These are phyloP conservation scores for Magnusiomyces suaveolens DNA, from an alignment of 1,139 yeast species.

Conservation along the genomic window DNA sequence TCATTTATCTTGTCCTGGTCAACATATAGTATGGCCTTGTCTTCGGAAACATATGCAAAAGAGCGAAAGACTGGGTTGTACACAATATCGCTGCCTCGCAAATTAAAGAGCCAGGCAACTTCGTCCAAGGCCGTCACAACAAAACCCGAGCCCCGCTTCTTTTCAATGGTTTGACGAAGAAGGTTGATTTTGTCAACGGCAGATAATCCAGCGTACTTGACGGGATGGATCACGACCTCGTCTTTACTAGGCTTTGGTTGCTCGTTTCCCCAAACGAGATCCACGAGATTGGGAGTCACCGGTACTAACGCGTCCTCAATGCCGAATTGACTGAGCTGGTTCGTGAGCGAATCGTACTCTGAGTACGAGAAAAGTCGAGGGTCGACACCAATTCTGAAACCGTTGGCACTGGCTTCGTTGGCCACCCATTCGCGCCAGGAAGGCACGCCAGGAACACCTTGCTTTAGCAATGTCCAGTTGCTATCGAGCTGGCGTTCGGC, in stretches of 20 bases:
- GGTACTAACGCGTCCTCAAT: conserved; percentile 39
- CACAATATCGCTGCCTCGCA: conserved; percentile 77
- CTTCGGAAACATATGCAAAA: conserved; percentile 60
- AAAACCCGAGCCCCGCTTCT: conserved; percentile 38
- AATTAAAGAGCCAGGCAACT: conserved; percentile 83
- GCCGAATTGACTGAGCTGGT: conserved; percentile 28
- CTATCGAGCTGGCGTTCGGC: conserved; percentile 75
- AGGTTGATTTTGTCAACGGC: conserved; percentile 38
- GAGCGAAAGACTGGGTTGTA: conserved; percentile 89
- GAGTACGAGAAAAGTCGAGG: conserved; percentile 59
- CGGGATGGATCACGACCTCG: conserved; percentile 26
- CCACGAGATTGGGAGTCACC: conserved; percentile 61
- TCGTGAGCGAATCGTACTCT: conserved; percentile 33
- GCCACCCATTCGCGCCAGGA: conserved; percentile 85
- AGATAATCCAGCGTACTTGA: conserved; percentile 36
- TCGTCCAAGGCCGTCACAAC: conserved; percentile 76
- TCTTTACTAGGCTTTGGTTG: conserved; percentile 31
- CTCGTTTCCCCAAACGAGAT: conserved; percentile 57
- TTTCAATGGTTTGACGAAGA: conserved; percentile 38
- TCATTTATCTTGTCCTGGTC: conserved; percentile 55
- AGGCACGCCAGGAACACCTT: conserved; percentile 62
- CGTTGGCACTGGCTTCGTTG: conserved; percentile 28
- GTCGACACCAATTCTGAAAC: conserved; percentile 44
- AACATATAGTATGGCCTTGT: conserved; percentile 50
- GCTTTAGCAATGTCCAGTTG: conserved; percentile 78